These are phyloP conservation scores for Aspergillus pseudotamarii DNA, from an alignment of 2,329 filamentous ascomycete genomes.

Conservation along the genomic window DNA sequence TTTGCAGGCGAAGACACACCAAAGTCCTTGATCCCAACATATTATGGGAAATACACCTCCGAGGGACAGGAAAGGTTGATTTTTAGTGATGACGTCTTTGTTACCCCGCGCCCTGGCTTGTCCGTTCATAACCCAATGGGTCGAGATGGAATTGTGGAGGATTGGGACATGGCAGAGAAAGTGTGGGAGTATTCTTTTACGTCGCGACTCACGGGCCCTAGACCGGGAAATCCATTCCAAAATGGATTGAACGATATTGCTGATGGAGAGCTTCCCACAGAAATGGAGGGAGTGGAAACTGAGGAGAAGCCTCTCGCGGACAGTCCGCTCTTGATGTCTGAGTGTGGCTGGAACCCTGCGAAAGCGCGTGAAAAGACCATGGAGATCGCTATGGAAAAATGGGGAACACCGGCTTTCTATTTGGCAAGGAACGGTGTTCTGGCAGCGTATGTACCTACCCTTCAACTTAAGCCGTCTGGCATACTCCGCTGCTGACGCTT, in stretches of 20 bases:
- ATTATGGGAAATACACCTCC: slow-evolving; percentile 70
- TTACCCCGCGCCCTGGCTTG: slow-evolving; percentile 72
- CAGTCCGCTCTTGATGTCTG: slow-evolving; percentile 89
- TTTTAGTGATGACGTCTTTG: slow-evolving; percentile 89
- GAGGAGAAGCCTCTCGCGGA: slow-evolving; percentile 81
- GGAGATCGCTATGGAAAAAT: slow-evolving; percentile 95
- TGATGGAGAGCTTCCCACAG: slow-evolving; percentile 60
- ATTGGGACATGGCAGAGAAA: slow-evolving; percentile 89
- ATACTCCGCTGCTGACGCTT: not conserved
- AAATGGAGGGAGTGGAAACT: slow-evolving; percentile 62
- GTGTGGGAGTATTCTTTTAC: slow-evolving; percentile 94
- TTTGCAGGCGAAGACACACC: slow-evolving; percentile 98
- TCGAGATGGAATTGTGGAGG: slow-evolving; percentile 85
- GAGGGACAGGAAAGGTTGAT: slow-evolving; percentile 60
- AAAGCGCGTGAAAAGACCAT: slow-evolving; percentile 93
- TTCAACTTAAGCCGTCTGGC: not conserved
- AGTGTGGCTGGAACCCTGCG: slow-evolving; percentile 86
- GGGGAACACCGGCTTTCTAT: slow-evolving; percentile 94
- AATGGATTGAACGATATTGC: slow-evolving; percentile 77
- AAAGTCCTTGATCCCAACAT: slow-evolving; percentile 88
- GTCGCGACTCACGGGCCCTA: slow-evolving; percentile 79
- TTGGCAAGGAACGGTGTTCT: slow-evolving; percentile 86
- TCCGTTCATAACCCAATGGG: slow-evolving; percentile 93
- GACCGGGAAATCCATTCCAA: slow-evolving; percentile 68
- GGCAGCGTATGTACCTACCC: slow-evolving; percentile 60